phyloP scores from a whole-genome alignment of 176 grass and related monocot genomes.

The Avena insularis region DNA sequence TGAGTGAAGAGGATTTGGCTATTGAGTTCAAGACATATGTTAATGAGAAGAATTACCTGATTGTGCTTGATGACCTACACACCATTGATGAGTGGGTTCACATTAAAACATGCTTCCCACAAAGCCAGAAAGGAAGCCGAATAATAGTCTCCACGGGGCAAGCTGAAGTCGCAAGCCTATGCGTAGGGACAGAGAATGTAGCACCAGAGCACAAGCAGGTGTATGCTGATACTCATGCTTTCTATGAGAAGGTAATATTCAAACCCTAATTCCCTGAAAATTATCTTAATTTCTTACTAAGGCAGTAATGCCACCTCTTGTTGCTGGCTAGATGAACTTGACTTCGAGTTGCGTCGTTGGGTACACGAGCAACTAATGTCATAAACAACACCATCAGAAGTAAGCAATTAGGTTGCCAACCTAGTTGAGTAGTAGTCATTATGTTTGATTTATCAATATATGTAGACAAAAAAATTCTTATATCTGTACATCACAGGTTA shows the following conservation, averaged over 20 bases:
- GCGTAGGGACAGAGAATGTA: background rate
- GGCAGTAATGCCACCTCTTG: background rate
- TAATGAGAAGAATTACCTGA: background rate
- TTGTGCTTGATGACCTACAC: slow-evolving; percentile 1
- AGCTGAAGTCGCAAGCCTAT: slow-evolving; percentile 1
- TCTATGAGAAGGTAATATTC: slow-evolving; percentile 8
- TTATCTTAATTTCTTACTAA: background rate
- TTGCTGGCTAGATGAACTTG: too few relatives aligned
- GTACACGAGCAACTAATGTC: too few relatives aligned
- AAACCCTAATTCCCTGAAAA: background rate
- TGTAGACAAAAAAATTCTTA: background rate
- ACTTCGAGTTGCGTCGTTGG: too few relatives aligned
- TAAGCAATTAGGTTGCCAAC: too few relatives aligned
- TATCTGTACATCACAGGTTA: background rate
- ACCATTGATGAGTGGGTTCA: background rate
- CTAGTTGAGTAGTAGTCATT: background rate
- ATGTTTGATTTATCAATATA: background rate
- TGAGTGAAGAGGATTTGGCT: slow-evolving; percentile 1
- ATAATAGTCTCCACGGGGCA: background rate
- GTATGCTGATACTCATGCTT: background rate
- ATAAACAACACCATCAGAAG: too few relatives aligned
- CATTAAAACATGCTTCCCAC: background rate
- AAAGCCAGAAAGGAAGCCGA: background rate
- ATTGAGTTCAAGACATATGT: background rate
- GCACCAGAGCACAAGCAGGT: slow-evolving; percentile 14